Evolutionary conservation across 2,329 filamentous ascomycete genomes (phyloP), one percentile per base, ranked within the genome.

Genomic region (Talaromyces marneffei): DNA sequence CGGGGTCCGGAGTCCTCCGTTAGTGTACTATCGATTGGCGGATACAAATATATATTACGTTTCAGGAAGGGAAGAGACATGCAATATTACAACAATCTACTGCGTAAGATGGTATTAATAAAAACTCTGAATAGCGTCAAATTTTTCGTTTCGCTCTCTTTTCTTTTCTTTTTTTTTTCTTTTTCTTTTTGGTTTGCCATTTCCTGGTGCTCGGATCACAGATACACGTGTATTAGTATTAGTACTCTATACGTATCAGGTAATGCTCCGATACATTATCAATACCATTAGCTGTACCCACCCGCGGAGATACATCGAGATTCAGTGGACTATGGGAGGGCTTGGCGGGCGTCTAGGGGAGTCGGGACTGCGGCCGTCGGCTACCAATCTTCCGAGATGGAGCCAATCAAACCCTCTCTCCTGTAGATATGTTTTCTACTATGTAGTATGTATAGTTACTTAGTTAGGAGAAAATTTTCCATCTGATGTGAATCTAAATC

Each of bases 281-380:
- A n/a, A n/a, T n/a, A n/a, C n/a, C 46, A n/a, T 16, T 12, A 52
- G 27, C 27, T 48, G 44, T 29, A 29, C 44, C 44, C 44, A 48
- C 44, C n/a, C 44, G 44, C 44, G 44, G 44, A 48, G 44, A 48
- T 27, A 18, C 23, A 48, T 20, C 6, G 39, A 18, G n/a, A n/a
- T n/a, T n/a, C n/a, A n/a, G n/a, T 20, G 39, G 16, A 20, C n/a
- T 18, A 8, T 18, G 3, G 14, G 14, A n/a, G 25, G 25, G 25
- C 46, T 50, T 50, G 46, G 46, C 46, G 46, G 29, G 48, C 48
- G 48, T 52, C 48, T 52, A 52, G n/a, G 18, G 29, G 14, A 52
- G n/a, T n/a, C n/a, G n/a, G n/a, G n/a, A n/a, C n/a, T 33, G 46
- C 46, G 27, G 27, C 46, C 20, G 27, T 27, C 20, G 31, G 46